Conservation (phyloP, 805 yeast genomes). For the Sugiyamaella valdiviana region DNA sequence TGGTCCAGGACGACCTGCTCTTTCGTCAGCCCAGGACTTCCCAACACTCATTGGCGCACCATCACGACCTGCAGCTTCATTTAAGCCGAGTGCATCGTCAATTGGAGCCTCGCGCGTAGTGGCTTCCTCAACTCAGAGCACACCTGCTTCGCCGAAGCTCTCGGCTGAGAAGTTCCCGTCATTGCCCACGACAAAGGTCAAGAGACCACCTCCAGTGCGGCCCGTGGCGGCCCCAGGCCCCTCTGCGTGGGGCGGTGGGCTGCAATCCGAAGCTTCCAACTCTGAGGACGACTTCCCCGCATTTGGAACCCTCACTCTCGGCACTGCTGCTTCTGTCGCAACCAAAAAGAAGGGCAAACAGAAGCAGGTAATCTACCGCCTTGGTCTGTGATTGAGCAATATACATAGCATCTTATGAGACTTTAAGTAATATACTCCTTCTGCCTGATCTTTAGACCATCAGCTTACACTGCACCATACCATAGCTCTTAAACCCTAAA, state of each 20-base stretch:
- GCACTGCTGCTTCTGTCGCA: neutral
- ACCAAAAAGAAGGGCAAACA: slow-evolving; percentile 41
- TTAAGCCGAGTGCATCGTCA: slow-evolving; percentile 26
- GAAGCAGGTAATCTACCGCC: slow-evolving; percentile 47
- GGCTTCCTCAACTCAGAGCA: slow-evolving; percentile 7
- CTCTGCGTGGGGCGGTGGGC: slow-evolving; percentile 14
- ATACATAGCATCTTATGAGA: neutral
- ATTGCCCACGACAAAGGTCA: slow-evolving; percentile 32
- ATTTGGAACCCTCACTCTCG: neutral
- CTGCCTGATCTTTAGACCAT: neutral
- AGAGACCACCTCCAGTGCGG: slow-evolving; percentile 33
- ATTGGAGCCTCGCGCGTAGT: slow-evolving; percentile 18
- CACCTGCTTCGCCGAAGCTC: slow-evolving; percentile 5
- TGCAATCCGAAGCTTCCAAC: neutral
- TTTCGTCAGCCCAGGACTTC: slow-evolving; percentile 12
- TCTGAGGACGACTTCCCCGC: slow-evolving; percentile 9
- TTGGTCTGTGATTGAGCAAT: neutral
- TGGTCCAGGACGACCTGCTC: neutral
- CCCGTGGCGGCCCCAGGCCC: slow-evolving; percentile 28
- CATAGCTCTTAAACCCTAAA: neutral
- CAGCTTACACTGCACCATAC: neutral
- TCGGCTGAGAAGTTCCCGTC: slow-evolving; percentile 43
- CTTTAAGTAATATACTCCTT: neutral
- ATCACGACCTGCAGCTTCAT: slow-evolving; percentile 20
- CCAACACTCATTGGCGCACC: slow-evolving; percentile 13